Evolutionary conservation across 345 rosid species (phyloP), one percentile per base, ranked within the genome.

Genomic region (Eucalyptus decipiens): DNA sequence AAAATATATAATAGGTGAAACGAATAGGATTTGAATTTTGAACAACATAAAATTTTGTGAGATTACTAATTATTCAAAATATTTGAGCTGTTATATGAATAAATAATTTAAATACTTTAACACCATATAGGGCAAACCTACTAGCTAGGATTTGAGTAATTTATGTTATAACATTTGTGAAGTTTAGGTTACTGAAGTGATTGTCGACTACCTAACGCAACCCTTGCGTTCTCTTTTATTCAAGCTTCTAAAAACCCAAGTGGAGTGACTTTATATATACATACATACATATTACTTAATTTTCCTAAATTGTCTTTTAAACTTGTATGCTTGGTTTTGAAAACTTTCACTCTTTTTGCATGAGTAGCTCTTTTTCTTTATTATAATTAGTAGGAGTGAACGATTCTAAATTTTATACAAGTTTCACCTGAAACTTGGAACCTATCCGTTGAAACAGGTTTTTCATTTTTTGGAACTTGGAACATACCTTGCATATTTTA

Each of bases 371-470:
- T 37, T 72, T 37, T 4, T 72, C 15, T 69, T 17, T 32, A 9
- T 18, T 17, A 69, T 69, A 69, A 69, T 8, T 52, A 8, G 58
- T 52, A 52, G 24, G 58, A 0, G 24, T 52, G 24, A 8, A 4
- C 23, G 5, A 9, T 2, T 52, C 1, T 52, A 52, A 4, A 7
- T 19, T 52, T 0, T 19, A 9, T 19, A 52, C 10, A 19, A 4
- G 10, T 52, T 52, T 52, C 58, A 52, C 11, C 23, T 52, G 7
- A 0, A 52, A 19, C 5, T 52, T 52, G 24, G 23, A 51, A 51
- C 4, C 8, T 50, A 49, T 0, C 7, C 3, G 17, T 49, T 49
- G 1, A 14, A 49, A 49, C 1, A 1, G 0, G 17, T 49, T 49
- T 49, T 49, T 49, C 5, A 49, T 49, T 49, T 49, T 49, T 49